Evolutionary conservation across 371 early-diverging fungal species (phyloP).

Genomic region (Rhizopus arrhizus): DNA sequence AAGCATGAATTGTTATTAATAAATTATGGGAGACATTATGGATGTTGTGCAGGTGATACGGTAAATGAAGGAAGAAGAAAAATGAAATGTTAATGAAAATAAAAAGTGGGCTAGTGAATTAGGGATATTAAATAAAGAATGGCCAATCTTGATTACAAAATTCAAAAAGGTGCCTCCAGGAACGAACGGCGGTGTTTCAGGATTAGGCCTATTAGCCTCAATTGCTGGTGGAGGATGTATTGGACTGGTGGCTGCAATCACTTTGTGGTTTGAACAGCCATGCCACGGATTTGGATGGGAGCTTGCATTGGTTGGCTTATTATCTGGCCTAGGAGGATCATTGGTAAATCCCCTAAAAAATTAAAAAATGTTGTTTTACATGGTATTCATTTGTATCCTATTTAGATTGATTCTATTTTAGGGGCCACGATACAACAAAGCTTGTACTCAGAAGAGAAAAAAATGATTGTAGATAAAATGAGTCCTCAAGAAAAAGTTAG

Average conservation of each 20-base stretch:
- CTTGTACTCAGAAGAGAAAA: conserved; percentile 64
- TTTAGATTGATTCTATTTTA: conserved; percentile 77
- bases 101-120: conserved; percentile 87
- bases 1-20: neutral
- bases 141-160: conserved; percentile 80
- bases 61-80: conserved; percentile 34
- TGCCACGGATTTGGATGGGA: conserved; percentile 44
- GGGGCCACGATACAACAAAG: conserved; percentile 84
- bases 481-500: conserved; percentile 42
- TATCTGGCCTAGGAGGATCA: conserved; percentile 74
- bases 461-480: conserved; percentile 51
- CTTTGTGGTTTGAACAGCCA: conserved; percentile 50
- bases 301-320: conserved; percentile 53
- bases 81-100: neutral
- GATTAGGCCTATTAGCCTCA: conserved; percentile 67
- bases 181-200: conserved; percentile 84
- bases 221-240: conserved; percentile 75
- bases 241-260: conserved; percentile 65
- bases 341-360: conserved; percentile 46
- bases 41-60: conserved; percentile 87
- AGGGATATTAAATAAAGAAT: conserved; percentile 72
- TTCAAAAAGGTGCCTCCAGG: conserved; percentile 79
- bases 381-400: neutral
- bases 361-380: neutral
- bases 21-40: conserved; percentile 64